These are phyloP conservation scores for Chimonanthus salicifolius DNA, from an alignment of 164 flowering plant species.

Conservation along the genomic window DNA sequence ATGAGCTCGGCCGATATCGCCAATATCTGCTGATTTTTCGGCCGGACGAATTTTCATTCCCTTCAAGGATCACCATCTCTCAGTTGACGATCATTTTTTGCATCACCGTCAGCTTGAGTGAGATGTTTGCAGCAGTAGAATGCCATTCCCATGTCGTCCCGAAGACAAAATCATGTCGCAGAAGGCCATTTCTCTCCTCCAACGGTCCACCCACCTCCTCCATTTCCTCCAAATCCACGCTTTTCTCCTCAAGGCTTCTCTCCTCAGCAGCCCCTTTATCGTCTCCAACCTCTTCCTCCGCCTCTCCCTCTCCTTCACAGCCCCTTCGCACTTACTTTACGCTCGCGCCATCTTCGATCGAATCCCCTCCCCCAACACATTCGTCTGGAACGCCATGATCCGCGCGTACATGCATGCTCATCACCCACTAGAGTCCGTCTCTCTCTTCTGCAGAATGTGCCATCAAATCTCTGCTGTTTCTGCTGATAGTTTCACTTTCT, in stretches of 20 bases:
- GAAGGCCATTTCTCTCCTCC: slow-evolving; percentile 7
- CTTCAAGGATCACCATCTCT: too few relatives aligned
- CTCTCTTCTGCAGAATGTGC: slow-evolving; percentile 25
- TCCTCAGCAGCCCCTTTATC: slow-evolving; percentile 21
- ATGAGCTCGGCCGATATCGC: too few relatives aligned
- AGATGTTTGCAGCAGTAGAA: too few relatives aligned
- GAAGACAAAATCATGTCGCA: too few relatives aligned
- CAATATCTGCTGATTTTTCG: too few relatives aligned
- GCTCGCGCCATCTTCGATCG: slow-evolving; percentile 28
- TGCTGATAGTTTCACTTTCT: slow-evolving; percentile 30
- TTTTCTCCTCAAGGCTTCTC: slow-evolving; percentile 29
- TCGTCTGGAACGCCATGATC: slow-evolving; percentile 37
- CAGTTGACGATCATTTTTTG: too few relatives aligned
- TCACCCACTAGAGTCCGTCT: slow-evolving; percentile 22
- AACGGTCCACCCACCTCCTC: background rate
- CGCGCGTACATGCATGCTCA: slow-evolving; percentile 27
- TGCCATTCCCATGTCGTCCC: too few relatives aligned
- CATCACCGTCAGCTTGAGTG: too few relatives aligned
- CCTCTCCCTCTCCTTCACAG: slow-evolving; percentile 1
- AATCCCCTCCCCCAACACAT: slow-evolving; percentile 24
- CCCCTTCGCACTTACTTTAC: slow-evolving; percentile 11
- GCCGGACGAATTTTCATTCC: too few relatives aligned
- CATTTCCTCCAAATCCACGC: slow-evolving; percentile 30
- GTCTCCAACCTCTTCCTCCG: slow-evolving; percentile 25
- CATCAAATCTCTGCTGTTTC: background rate